Conservation (phyloP, 2,329 filamentous ascomycete genomes). For the Sordariomycetes sp. region DNA sequence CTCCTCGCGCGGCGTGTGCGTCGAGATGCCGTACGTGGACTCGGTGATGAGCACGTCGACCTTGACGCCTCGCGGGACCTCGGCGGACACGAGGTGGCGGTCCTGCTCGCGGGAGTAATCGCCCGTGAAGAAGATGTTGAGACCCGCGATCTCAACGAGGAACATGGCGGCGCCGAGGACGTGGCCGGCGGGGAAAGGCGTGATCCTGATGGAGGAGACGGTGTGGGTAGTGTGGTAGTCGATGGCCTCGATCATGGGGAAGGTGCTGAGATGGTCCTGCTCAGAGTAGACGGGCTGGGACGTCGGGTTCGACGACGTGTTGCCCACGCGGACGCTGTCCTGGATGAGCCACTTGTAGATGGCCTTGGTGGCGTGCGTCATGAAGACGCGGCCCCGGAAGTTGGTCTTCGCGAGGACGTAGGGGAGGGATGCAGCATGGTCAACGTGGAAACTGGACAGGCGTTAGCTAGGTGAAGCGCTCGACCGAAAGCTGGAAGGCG, state of each 20-base stretch:
- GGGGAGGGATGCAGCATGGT: conserved; percentile 95
- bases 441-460: conserved; percentile 73
- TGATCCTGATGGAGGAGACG: conserved; percentile 91
- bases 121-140: conserved; percentile 95
- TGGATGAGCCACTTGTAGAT: conserved; percentile 99
- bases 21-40: conserved; percentile 92
- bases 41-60: conserved; percentile 96
- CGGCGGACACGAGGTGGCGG: conserved; percentile 85
- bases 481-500: background rate
- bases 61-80: conserved; percentile 78
- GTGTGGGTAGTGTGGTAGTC: conserved; percentile 98
- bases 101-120: conserved; percentile 96
- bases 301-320: conserved; percentile 47
- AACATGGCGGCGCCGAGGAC: conserved; percentile 99
- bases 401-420: conserved; percentile 98
- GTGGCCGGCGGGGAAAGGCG: conserved; percentile 91
- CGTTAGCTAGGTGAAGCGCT: background rate
- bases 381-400: conserved; percentile 92
- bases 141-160: conserved; percentile 86
- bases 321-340: conserved; percentile 84
- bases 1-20: conserved; percentile 80
- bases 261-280: conserved; percentile 85
- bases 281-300: conserved; percentile 84
- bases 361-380: conserved; percentile 98
- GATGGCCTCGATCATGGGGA: conserved; percentile 90